These are phyloP conservation scores for Carex kokanica DNA, from an alignment of 176 grass and related monocot genomes.

Conservation along the genomic window DNA sequence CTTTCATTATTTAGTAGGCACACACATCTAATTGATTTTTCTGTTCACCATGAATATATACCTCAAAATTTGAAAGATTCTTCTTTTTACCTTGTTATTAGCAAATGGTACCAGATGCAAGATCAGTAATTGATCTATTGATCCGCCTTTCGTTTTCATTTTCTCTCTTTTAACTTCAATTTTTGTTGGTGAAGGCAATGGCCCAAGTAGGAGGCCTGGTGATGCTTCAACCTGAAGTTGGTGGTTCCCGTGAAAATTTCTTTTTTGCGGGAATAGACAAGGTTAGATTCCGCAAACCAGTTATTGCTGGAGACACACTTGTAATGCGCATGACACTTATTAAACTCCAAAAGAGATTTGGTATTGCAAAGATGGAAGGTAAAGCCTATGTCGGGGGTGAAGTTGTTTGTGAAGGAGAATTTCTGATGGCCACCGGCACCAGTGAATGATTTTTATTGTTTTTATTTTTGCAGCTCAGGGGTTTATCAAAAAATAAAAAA, in stretches of 20 bases:
- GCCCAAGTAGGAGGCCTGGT: slow-evolving; percentile 89
- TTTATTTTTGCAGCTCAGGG: neutral
- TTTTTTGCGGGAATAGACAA: slow-evolving; percentile 87
- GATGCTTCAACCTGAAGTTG: slow-evolving; percentile 90
- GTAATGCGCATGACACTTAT: slow-evolving; percentile 96
- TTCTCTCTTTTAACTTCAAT: neutral
- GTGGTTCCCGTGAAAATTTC: slow-evolving; percentile 90
- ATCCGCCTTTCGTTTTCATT: neutral
- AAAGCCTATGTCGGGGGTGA: slow-evolving; percentile 93
- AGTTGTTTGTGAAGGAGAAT: slow-evolving; percentile 85
- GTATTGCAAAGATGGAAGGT: slow-evolving; percentile 95
- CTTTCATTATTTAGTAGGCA: neutral
- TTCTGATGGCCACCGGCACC: slow-evolving; percentile 61
- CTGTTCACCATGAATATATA: neutral
- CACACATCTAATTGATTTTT: neutral
- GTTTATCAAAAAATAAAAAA: neutral
- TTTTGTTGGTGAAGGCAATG: slow-evolving; percentile 62
- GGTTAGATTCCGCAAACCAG: slow-evolving; percentile 88
- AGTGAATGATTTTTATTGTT: slow-evolving; percentile 14
- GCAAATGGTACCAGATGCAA: neutral
- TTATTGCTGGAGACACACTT: slow-evolving; percentile 86
- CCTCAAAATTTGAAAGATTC: neutral
- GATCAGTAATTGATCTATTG: neutral
- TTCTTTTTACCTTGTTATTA: neutral
- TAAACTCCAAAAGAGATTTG: slow-evolving; percentile 85